These are phyloP conservation scores for Fusarium ambrosium DNA, from an alignment of 2,329 filamentous ascomycete species.

Conservation along the genomic window DNA sequence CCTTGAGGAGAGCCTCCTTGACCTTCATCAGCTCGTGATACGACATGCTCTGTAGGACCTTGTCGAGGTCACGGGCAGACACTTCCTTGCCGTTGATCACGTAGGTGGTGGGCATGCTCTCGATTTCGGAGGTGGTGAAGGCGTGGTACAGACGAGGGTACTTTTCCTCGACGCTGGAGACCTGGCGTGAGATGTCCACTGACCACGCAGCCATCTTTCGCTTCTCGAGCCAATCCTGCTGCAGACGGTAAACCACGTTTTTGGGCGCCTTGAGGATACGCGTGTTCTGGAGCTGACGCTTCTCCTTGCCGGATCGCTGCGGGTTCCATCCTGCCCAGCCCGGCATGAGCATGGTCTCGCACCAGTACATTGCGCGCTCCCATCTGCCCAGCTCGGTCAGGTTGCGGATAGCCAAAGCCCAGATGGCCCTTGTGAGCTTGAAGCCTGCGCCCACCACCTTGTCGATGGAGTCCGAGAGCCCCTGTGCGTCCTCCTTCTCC, in stretches of 20 bases:
- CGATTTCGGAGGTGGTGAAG: conserved; percentile 52
- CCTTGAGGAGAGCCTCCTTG: conserved; percentile 35
- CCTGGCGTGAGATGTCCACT: conserved; percentile 56
- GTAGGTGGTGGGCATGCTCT: conserved; percentile 47
- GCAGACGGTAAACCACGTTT: conserved; percentile 62
- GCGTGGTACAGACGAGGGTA: conserved; percentile 60
- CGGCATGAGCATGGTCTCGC: conserved; percentile 83
- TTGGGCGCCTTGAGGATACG: conserved; percentile 50
- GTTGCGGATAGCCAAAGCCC: conserved; percentile 81
- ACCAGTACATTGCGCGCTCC: conserved; percentile 77
- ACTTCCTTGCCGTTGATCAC: conserved; percentile 41
- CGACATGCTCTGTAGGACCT: conserved; percentile 48
- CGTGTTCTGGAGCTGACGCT: conserved; percentile 55
- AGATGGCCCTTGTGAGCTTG: conserved; percentile 79
- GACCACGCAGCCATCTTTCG: conserved; percentile 65
- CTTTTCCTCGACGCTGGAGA: conserved; percentile 54
- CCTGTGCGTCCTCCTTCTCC: conserved; percentile 57
- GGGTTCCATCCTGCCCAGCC: conserved; percentile 80
- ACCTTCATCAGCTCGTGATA: conserved; percentile 49
- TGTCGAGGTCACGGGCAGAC: conserved; percentile 48
- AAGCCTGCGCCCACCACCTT: conserved; percentile 77
- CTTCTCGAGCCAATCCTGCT: conserved; percentile 64
- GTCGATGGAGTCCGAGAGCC: conserved; percentile 65
- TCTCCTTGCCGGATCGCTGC: conserved; percentile 44
- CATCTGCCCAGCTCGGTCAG: conserved; percentile 72